Base-by-base conservation (phyloP, 139 green algal genomes). In the Asterochloris erici region DNA sequence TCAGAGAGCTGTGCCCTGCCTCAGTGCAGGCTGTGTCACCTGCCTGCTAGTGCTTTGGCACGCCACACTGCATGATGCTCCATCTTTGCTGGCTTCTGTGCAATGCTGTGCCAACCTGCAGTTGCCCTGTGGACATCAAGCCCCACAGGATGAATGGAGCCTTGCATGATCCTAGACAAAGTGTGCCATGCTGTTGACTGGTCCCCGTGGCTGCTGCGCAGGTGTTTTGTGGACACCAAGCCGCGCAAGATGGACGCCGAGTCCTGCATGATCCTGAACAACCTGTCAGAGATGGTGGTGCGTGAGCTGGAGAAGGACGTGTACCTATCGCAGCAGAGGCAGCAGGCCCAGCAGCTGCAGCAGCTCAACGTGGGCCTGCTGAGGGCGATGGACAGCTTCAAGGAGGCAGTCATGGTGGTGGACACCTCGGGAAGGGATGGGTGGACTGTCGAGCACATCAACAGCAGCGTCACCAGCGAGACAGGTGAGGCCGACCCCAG, bases 351-450 rank as follows among this genome's bases (percentile, higher is more conserved):
- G 23, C 71, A 77, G 71, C 19, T 77, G 71, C 23, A 77, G 1
- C 71, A 79, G 74, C 24, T 79, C 47, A 87, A 84, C 63, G 73
- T 11, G 74, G 82, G 79, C 26, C 54, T 95, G 75, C 86, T 95
- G 19, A 82, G 87, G 2, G 86, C 88, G 10, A 87, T 95, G 16
- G 90, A 94, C 74, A 86, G 69, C 16, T 95, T 95, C 86, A 90
- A 88, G 68, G 93, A 96, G 86, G 93, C 88, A 54, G 90, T 96
- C 73, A 84, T 96, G 77, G 74, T 97, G 73, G 78, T 91, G 60
- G 90, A 97, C 81, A 75, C 90, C 69, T 87, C 83, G 10, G 27
- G 81, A 54, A 54, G 38, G 64, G 63, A 63, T 15, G 28, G 74
- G 11, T 95, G 93, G 90, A 83, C 83, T 68, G 81, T 96, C 12